These are phyloP conservation scores for Mucor mucedo DNA, from an alignment of 371 early-diverging fungal genomes.

Conservation along the genomic window DNA sequence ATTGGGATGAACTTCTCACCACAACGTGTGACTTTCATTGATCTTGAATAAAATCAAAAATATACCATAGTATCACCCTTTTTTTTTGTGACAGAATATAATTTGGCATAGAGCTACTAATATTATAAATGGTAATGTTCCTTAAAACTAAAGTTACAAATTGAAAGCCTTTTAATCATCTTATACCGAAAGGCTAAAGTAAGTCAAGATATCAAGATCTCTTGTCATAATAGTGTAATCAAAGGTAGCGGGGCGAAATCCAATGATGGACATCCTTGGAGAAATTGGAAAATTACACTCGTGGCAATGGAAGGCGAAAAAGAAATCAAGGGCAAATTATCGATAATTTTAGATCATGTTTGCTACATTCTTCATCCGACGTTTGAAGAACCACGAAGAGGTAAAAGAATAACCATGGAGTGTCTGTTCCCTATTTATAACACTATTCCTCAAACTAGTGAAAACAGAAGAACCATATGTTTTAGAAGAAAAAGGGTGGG, in stretches of 20 bases:
- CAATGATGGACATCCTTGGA: constrained; percentile 59
- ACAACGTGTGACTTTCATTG: too few species aligned
- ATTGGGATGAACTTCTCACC: too few species aligned
- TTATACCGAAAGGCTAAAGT: constrained; percentile 16
- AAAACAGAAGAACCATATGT: constrained; percentile 64
- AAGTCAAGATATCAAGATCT: constrained; percentile 48
- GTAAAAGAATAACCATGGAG: constrained; percentile 39
- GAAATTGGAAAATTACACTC: constrained; percentile 65
- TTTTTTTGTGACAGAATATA: too few species aligned
- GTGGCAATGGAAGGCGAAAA: constrained; percentile 52
- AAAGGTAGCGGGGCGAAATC: constrained; percentile 37
- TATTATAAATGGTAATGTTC: too few species aligned
- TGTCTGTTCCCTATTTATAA: too few species aligned
- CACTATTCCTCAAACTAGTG: constrained; percentile 36
- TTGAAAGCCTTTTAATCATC: too few species aligned
- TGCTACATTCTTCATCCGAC: constrained; percentile 81
- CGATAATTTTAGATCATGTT: constrained; percentile 65
- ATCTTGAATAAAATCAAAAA: too few species aligned
- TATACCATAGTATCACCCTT: too few species aligned
- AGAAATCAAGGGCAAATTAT: constrained; percentile 55
- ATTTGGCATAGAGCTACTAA: too few species aligned
- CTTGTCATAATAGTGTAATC: constrained; percentile 46
- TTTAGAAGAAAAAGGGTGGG: constrained; percentile 74
- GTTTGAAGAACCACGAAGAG: constrained; percentile 65
- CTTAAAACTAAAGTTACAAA: too few species aligned